Percentiles rank a stretch among this genome's conserved stretches.
Evolutionary conservation across 257 asterid genomes (phyloP).

Genomic region (Ophiorrhiza pumila): DNA sequence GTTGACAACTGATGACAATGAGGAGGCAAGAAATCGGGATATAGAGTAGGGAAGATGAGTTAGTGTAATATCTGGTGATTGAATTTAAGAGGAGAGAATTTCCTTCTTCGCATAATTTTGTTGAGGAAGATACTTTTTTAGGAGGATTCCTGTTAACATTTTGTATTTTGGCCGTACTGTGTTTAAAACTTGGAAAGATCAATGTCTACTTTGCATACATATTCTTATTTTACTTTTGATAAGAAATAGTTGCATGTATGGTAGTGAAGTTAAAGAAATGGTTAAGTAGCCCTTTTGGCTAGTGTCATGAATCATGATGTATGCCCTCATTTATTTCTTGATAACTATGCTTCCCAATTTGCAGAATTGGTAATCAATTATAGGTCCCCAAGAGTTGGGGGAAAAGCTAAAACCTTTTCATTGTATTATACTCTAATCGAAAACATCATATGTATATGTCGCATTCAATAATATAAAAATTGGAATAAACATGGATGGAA

Average conservation of each 20-base stretch:
- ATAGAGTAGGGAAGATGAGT: conserved; percentile 8
- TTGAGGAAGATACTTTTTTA: conserved; percentile 16
- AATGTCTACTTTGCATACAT: background rate
- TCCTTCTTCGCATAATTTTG: conserved; percentile 16
- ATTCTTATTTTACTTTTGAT: background rate
- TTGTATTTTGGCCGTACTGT: background rate
- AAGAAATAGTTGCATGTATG: background rate
- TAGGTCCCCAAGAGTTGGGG: too few relatives aligned
- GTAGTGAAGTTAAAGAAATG: background rate
- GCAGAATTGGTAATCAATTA: too few relatives aligned
- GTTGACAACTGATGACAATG: conserved; percentile 16
- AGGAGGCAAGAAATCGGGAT: background rate
- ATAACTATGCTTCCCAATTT: too few relatives aligned
- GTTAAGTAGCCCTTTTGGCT: too few relatives aligned
- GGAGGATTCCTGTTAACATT: conserved; percentile 2
- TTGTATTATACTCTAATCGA: too few relatives aligned
- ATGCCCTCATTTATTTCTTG: too few relatives aligned
- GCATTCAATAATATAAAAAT: too few relatives aligned
- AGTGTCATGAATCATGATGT: too few relatives aligned
- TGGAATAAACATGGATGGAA: too few relatives aligned
- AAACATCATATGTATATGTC: too few relatives aligned
- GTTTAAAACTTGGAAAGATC: background rate
- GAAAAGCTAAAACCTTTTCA: too few relatives aligned
- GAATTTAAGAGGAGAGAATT: conserved; percentile 4
- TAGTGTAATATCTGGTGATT: conserved; percentile 13